Evolutionary conservation across 768 basidiomycete species (phyloP).

Genomic region (Xerocomellus amylosporus): DNA sequence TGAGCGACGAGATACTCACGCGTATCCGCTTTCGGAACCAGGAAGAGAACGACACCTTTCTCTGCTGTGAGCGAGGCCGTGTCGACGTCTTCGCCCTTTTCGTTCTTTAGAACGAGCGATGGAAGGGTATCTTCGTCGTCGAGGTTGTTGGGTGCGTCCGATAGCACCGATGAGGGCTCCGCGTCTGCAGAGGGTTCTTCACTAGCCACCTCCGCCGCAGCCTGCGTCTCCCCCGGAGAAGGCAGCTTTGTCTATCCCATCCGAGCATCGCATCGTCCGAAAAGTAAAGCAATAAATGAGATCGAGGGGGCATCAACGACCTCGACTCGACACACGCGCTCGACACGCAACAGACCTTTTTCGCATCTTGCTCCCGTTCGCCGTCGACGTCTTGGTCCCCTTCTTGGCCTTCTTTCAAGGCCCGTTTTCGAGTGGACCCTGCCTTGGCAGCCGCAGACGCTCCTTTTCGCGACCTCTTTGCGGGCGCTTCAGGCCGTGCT

Average conservation of each 20-base stretch:
- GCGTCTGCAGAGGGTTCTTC: slow-evolving; percentile 1
- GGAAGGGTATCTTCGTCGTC: slow-evolving; percentile 77
- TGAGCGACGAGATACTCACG: slow-evolving; percentile 44
- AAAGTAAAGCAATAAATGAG: neutral
- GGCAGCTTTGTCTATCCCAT: slow-evolving; percentile 20
- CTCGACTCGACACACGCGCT: neutral
- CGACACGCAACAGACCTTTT: slow-evolving; percentile 24
- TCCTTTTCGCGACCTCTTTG: slow-evolving; percentile 15
- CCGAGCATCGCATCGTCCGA: neutral
- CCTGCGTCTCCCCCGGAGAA: slow-evolving; percentile 6
- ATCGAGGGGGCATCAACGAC: neutral
- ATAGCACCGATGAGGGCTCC: slow-evolving; percentile 2
- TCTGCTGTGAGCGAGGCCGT: slow-evolving; percentile 61
- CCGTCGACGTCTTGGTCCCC: slow-evolving; percentile 14
- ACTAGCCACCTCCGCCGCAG: neutral
- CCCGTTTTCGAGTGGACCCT: slow-evolving; percentile 37
- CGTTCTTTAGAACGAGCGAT: slow-evolving; percentile 73
- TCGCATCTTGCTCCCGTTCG: slow-evolving; percentile 19
- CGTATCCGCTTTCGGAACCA: slow-evolving; percentile 84
- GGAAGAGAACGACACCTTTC: slow-evolving; percentile 76
- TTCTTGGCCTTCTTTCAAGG: slow-evolving; percentile 22
- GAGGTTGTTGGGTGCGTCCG: slow-evolving; percentile 33
- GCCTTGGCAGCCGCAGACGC: slow-evolving; percentile 27
- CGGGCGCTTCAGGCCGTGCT: slow-evolving; percentile 36
- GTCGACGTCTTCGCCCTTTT: slow-evolving; percentile 78